Conservation (phyloP, 371 early-diverging fungal species). For the Mortierella sp. region DNA sequence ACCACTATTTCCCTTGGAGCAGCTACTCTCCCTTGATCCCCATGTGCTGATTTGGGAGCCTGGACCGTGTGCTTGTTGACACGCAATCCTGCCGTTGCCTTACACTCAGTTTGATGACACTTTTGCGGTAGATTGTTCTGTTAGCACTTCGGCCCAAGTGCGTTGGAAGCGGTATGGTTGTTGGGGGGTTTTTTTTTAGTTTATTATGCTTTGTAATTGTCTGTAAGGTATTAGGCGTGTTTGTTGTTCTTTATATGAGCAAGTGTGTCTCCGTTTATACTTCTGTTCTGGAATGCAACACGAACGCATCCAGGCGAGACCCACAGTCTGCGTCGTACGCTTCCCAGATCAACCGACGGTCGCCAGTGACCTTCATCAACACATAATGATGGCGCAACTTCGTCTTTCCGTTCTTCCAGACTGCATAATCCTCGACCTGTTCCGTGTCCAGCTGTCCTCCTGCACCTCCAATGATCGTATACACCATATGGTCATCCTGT, state of each 20-base stretch:
- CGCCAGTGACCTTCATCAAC: slow-evolving; percentile 53
- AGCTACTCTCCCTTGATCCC: slow-evolving; percentile 17
- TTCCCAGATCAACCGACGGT: slow-evolving; percentile 52
- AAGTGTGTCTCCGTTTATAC: no score
- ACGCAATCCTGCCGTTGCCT: no score
- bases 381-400: slow-evolving; percentile 49
- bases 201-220: neutral
- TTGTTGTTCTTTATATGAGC: no score
- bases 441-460: slow-evolving; percentile 79
- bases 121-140: no score
- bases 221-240: neutral
- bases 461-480: slow-evolving; percentile 83
- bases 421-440: slow-evolving; percentile 69
- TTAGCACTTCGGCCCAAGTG: no score
- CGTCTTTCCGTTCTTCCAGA: slow-evolving; percentile 39
- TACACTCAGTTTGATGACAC: no score
- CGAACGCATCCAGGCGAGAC: slow-evolving; percentile 50
- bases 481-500: slow-evolving; percentile 61
- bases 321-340: slow-evolving; percentile 54
- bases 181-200: no score
- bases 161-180: no score
- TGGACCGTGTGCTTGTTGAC: slow-evolving; percentile 18
- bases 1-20: slow-evolving; percentile 15
- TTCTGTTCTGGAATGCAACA: slow-evolving; percentile 44
- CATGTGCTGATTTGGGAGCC: slow-evolving; percentile 9